These are phyloP conservation scores for Acanthamoeba sp. DNA, from an alignment of 208 protist species.

Conservation along the genomic window DNA sequence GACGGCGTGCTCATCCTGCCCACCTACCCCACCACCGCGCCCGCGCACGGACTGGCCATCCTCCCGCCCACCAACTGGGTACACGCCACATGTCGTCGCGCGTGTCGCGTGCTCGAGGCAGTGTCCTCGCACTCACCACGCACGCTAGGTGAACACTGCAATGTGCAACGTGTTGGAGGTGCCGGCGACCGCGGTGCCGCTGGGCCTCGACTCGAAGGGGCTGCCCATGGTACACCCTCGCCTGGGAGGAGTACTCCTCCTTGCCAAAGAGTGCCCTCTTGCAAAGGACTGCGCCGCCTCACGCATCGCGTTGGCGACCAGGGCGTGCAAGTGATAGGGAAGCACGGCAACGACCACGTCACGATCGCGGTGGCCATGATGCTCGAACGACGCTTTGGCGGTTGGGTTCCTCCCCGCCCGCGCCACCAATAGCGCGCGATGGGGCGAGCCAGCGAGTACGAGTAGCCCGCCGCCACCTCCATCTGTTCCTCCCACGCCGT, in stretches of 20 bases:
- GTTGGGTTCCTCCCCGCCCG: neutral
- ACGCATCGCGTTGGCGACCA: no score
- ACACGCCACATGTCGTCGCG: neutral
- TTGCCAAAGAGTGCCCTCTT: no score
- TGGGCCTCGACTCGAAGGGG: neutral
- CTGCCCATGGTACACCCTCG: no score
- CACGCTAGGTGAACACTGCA: neutral
- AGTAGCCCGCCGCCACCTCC: no score
- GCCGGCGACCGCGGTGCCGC: neutral
- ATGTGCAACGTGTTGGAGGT: neutral
- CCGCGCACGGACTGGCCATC: neutral
- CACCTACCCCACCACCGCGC: neutral
- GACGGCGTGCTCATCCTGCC: neutral
- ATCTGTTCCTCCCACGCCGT: no score
- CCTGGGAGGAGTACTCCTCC: no score
- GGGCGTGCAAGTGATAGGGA: neutral
- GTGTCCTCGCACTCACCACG: neutral
- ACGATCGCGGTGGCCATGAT: neutral
- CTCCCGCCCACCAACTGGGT: neutral
- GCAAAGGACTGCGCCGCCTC: no score
- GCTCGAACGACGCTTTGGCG: conserved; percentile 6
- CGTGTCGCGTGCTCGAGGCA: neutral
- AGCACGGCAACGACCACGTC: conserved; percentile 1
- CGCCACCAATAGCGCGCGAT: no score
- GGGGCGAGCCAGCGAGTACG: no score